A percentile compares a stretch with the other conserved stretches of the same genome.
Conservation (phyloP, 345 rosid species). For the Eucalyptus brandiana region DNA sequence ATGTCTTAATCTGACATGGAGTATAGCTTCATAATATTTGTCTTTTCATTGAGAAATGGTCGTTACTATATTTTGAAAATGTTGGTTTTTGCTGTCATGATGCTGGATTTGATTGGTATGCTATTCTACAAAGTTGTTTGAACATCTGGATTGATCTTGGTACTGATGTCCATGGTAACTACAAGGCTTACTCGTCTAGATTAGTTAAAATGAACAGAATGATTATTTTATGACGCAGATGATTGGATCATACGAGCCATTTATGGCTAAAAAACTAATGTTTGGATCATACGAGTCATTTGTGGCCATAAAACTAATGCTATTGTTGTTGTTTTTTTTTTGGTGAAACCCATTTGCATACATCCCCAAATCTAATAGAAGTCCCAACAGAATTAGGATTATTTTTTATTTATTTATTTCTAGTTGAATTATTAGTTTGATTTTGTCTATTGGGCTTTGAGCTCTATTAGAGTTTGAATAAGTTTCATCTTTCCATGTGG, state of each 20-base stretch:
- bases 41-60: neutral
- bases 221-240: neutral
- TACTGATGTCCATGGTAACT: neutral
- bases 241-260: neutral
- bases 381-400: neutral
- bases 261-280: neutral
- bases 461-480: neutral
- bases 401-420: neutral
- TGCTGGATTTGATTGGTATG: neutral
- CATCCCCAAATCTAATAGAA: neutral
- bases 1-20: neutral
- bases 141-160: neutral
- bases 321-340: neutral
- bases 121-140: neutral
- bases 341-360: neutral
- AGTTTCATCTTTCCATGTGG: neutral
- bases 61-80: neutral
- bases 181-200: neutral
- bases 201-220: neutral
- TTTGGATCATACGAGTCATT: neutral
- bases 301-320: neutral
- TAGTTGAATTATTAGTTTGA: neutral
- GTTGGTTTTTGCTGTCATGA: neutral
- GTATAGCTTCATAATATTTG: neutral
- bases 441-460: neutral